Conservation (phyloP, 176 grass and related monocot species). For the Zoysia pacifica region DNA sequence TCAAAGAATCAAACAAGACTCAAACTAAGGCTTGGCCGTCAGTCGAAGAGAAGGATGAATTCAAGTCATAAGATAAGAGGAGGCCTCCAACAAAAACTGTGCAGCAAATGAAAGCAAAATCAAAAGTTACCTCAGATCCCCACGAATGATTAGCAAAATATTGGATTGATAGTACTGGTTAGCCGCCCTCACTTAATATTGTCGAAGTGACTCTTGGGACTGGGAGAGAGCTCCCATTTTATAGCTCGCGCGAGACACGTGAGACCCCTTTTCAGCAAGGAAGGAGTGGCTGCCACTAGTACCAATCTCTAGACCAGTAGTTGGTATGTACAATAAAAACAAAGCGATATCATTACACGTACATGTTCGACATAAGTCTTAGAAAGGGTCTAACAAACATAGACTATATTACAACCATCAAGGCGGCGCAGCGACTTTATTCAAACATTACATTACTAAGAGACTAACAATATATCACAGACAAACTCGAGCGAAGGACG, state of each 20-base stretch:
- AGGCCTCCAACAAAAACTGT: neutral
- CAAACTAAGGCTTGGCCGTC: neutral
- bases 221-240: neutral
- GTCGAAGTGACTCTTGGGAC: neutral
- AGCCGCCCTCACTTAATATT: neutral
- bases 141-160: conserved; percentile 2
- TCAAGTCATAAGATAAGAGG: neutral
- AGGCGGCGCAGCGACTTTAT: too few relatives aligned
- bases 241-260: neutral
- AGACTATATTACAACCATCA: too few relatives aligned
- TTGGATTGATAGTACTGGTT: neutral
- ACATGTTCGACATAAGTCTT: too few relatives aligned
- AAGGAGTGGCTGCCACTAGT: too few relatives aligned
- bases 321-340: too few relatives aligned
- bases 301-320: too few relatives aligned
- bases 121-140: conserved; percentile 23
- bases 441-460: too few relatives aligned
- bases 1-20: neutral
- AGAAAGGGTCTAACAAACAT: too few relatives aligned
- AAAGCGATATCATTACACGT: too few relatives aligned
- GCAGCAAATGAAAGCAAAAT: neutral
- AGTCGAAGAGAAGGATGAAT: neutral
- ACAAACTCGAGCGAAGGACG: too few relatives aligned
- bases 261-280: too few relatives aligned
- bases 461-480: too few relatives aligned